These are phyloP conservation scores for Sordariomycetes sp. DNA, from an alignment of 2,329 filamentous ascomycete genomes.

Conservation along the genomic window DNA sequence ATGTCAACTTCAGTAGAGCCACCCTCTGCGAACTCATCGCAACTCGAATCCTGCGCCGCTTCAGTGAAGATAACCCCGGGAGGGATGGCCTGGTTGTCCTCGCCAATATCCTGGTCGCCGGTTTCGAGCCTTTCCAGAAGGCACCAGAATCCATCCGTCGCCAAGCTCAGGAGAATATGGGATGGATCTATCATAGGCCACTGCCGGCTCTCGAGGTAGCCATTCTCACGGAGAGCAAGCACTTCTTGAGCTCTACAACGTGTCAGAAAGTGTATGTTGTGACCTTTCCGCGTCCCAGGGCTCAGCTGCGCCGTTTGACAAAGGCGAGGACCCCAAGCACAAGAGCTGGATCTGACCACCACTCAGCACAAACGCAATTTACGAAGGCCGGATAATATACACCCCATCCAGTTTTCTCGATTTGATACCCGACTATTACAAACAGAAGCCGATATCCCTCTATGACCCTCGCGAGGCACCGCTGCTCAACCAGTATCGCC, in stretches of 20 bases:
- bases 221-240: conserved; percentile 70
- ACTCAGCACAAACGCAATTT: conserved; percentile 57
- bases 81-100: conserved; percentile 58
- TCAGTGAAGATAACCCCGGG: conserved; percentile 64
- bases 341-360: not conserved
- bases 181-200: conserved; percentile 37
- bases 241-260: conserved; percentile 62
- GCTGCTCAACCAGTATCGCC: conserved; percentile 70
- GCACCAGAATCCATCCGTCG: conserved; percentile 52
- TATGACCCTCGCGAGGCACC: conserved; percentile 68
- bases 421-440: conserved; percentile 77
- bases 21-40: conserved; percentile 72
- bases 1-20: conserved; percentile 66
- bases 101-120: conserved; percentile 68
- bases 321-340: too few species aligned
- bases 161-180: conserved; percentile 22
- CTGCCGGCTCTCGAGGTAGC: conserved; percentile 71
- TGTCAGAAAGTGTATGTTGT: conserved; percentile 56
- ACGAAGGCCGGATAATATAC: conserved; percentile 68
- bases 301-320: not conserved
- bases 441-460: conserved; percentile 66
- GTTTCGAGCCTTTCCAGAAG: conserved; percentile 77
- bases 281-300: conserved; percentile 53
- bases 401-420: conserved; percentile 73
- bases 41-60: conserved; percentile 62